Base-by-base conservation (phyloP, 306 rosid genomes). In the Oemleria cerasiformis region DNA sequence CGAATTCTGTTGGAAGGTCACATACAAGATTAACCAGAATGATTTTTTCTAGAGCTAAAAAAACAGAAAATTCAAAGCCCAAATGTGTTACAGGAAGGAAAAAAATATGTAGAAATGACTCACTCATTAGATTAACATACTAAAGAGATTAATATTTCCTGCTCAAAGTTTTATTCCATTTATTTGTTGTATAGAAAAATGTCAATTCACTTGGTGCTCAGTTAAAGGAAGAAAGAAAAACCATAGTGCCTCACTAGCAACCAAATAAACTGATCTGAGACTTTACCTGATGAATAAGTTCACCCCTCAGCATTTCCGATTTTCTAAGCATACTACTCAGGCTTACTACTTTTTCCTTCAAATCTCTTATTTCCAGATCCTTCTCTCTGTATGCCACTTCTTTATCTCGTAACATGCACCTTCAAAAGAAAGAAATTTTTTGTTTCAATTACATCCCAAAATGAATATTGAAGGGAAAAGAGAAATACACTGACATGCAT, bases 301-400 rank as follows among this genome's bases (percentile, higher is more conserved):
- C 96, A 9, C 81, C 84, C 42, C 75, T 93, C 69, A 83, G 85
- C 80, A 55, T 87, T 70, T 90, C 97, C 69, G 65, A 72, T 67
- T 88, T 90, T 75, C 90, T 82, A 62, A 84, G 83, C 30, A 84
- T 75, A 65, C 81, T 75, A 73, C 79, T 90, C 67, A 90, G 72
- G 64, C 74, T 75, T 36, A 92, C 91, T 65, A 92, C 68, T 67
- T 90, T 92, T 76, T 86, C 93, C 68, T 92, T 92, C 72, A 92
- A 70, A 64, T 90, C 98, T 75, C 92, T 87, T 23, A 90, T 87
- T 77, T 90, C 93, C 38, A 70, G 73, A 67, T 84, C 96, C 78
- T 83, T 88, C 78, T 90, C 98, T 78, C 91, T 77, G 72, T 83
- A 84, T 8, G 72, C 80, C 69, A 84, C 83, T 84, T 88, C 96